Percentiles rank a stretch among this genome's conserved stretches.
Conservation (phyloP, 2,329 filamentous ascomycete genomes). For the Nigrospora osmanthi region DNA sequence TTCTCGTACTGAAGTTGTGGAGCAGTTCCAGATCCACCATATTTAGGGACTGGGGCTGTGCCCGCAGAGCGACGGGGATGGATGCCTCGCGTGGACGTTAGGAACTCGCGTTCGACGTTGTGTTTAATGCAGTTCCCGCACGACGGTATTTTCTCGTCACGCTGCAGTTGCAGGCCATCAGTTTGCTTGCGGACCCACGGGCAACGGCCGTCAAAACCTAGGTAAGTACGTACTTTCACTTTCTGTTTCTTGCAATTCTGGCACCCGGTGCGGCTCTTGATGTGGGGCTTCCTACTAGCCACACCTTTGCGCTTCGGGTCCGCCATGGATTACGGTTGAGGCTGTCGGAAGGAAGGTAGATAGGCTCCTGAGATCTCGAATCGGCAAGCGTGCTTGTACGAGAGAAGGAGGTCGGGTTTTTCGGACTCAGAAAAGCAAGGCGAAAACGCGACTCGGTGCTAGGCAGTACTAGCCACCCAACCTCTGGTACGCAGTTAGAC, state of each 20-base stretch:
- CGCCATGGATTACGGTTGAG: not conserved
- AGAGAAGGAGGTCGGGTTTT: not conserved
- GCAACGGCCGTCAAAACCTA: not conserved
- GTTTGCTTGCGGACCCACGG: not conserved
- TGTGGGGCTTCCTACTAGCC: not conserved
- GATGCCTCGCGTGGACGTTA: not conserved
- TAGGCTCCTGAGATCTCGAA: not conserved
- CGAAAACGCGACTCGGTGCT: too few relatives aligned
- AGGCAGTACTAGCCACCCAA: too few relatives aligned
- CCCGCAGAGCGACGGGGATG: not conserved
- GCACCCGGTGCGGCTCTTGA: conserved; percentile 4
- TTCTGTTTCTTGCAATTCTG: conserved; percentile 9
- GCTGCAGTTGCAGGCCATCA: conserved; percentile 1
- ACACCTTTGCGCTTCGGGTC: not conserved
- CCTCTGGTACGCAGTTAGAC: too few relatives aligned
- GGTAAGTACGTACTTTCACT: too few relatives aligned
- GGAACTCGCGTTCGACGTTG: conserved; percentile 9
- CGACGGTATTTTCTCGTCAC: conserved; percentile 8
- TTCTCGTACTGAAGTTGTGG: conserved; percentile 28
- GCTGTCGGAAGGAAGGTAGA: not conserved
- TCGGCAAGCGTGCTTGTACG: not conserved
- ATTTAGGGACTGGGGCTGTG: conserved; percentile 7
- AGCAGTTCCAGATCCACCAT: conserved; percentile 27
- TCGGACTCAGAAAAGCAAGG: not conserved
- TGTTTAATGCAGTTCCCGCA: conserved; percentile 10